Conservation (phyloP, 371 early-diverging fungal genomes). For the Choanephora cucurbitarum region DNA sequence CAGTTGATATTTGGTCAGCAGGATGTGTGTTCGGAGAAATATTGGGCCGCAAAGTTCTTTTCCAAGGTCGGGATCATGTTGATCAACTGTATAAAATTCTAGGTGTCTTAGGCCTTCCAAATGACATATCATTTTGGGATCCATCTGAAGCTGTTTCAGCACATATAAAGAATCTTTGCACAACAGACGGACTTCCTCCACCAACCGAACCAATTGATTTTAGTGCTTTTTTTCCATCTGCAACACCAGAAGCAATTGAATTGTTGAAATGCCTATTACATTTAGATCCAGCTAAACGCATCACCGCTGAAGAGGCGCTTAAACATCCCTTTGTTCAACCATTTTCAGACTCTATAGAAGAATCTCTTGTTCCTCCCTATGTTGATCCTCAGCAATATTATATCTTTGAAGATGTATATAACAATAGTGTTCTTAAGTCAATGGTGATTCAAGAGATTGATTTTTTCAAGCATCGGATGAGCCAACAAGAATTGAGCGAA, state of each 20-base stretch:
- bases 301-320: conserved; percentile 81
- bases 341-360: conserved; percentile 29
- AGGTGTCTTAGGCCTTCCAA: conserved; percentile 84
- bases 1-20: conserved; percentile 85
- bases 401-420: conserved; percentile 20
- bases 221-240: conserved; percentile 38
- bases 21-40: conserved; percentile 90
- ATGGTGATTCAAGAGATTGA: conserved; percentile 28
- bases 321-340: conserved; percentile 72
- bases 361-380: conserved; percentile 12
- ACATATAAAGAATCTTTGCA: conserved; percentile 31
- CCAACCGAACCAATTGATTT: conserved; percentile 30
- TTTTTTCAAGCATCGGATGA: conserved; percentile 14
- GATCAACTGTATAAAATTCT: conserved; percentile 93
- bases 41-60: conserved; percentile 67
- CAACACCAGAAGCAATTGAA: conserved; percentile 67
- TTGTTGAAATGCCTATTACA: conserved; percentile 77
- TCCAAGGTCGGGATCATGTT: conserved; percentile 77
- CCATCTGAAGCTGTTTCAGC: conserved; percentile 22
- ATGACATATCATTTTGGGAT: conserved; percentile 68
- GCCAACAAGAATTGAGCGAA: neutral
- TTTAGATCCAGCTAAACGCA: conserved; percentile 87
- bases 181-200: conserved; percentile 48
- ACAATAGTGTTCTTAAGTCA: conserved; percentile 19
- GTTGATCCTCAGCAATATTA: conserved; percentile 17